Conservation (phyloP, 192 early-diverging fungal species). For the Coemansia pectinata region DNA sequence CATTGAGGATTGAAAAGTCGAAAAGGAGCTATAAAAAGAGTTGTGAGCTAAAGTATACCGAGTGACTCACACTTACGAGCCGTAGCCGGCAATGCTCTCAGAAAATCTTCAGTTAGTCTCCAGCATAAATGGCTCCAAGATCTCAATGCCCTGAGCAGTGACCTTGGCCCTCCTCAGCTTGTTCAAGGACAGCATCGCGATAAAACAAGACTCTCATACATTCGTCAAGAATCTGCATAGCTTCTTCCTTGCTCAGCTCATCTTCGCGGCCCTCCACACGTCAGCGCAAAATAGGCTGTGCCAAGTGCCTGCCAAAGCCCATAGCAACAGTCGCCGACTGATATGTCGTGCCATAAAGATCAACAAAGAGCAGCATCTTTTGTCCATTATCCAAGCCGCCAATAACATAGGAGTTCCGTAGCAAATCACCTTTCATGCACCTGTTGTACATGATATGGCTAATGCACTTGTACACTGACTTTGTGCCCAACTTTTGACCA, state of each 20-base stretch:
- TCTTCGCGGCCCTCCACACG: slow-evolving; percentile 84
- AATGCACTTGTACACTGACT: slow-evolving; percentile 89
- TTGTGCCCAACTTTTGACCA: slow-evolving; percentile 80
- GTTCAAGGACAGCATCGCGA: slow-evolving; percentile 91
- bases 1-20: background rate
- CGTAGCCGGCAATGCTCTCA: slow-evolving; percentile 73
- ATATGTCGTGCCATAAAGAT: slow-evolving; percentile 91
- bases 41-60: no score
- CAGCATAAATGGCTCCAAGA: slow-evolving; percentile 85
- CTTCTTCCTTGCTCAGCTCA: slow-evolving; percentile 87
- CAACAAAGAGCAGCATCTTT: slow-evolving; percentile 86
- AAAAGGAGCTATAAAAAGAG: background rate
- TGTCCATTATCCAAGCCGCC: slow-evolving; percentile 82
- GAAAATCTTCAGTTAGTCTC: slow-evolving; percentile 92
- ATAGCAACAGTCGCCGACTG: slow-evolving; percentile 88
- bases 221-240: slow-evolving; percentile 78
- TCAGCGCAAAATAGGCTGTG: slow-evolving; percentile 90
- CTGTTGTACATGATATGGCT: slow-evolving; percentile 89
- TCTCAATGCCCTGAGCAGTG: slow-evolving; percentile 75
- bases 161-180: slow-evolving; percentile 93
- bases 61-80: slow-evolving; percentile 51
- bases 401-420: slow-evolving; percentile 95
- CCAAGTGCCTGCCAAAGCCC: slow-evolving; percentile 89
- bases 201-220: slow-evolving; percentile 93
- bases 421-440: slow-evolving; percentile 83